Percentiles rank a stretch among this genome's conserved stretches.
Evolutionary conservation across 1,284 basidiomycete species (phyloP).

Genomic region (Rhodofomes roseus): DNA sequence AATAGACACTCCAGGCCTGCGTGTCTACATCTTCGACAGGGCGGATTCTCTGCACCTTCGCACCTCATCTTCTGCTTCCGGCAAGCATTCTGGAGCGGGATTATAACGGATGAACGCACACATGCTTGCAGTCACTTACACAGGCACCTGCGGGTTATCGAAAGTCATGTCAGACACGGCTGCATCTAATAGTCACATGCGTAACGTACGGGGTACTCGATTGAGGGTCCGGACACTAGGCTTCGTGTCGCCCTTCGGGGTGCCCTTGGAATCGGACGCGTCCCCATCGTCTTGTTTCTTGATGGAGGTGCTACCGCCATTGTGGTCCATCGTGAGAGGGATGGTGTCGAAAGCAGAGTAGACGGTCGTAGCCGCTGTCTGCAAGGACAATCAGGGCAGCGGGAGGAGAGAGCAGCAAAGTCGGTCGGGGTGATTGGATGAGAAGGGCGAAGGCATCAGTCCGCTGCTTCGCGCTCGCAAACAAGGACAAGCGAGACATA

Average conservation of each 20-base stretch:
- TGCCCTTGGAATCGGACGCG: conserved; percentile 33
- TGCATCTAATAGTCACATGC: neutral
- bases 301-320: conserved; percentile 23
- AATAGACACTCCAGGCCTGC: conserved; percentile 85
- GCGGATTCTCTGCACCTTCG: conserved; percentile 88
- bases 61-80: conserved; percentile 87
- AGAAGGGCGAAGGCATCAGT: conserved; percentile 15
- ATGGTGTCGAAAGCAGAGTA: conserved; percentile 9
- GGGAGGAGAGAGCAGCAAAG: conserved; percentile 15
- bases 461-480: conserved; percentile 14
- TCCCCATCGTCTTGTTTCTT: conserved; percentile 43
- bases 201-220: conserved; percentile 72
- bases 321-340: conserved; percentile 28
- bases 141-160: conserved; percentile 59
- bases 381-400: conserved; percentile 5
- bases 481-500: conserved; percentile 24
- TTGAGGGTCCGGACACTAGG: conserved; percentile 72
- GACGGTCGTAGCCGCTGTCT: conserved; percentile 2
- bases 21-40: conserved; percentile 85
- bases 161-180: neutral
- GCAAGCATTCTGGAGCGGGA: conserved; percentile 65
- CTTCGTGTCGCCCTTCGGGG: conserved; percentile 58
- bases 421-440: conserved; percentile 15
- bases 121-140: conserved; percentile 41
- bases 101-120: conserved; percentile 2